A percentile compares a stretch with the other conserved stretches of the same genome.
Conservation (phyloP, 805 yeast species). For the Monosporozyma aerobia region DNA sequence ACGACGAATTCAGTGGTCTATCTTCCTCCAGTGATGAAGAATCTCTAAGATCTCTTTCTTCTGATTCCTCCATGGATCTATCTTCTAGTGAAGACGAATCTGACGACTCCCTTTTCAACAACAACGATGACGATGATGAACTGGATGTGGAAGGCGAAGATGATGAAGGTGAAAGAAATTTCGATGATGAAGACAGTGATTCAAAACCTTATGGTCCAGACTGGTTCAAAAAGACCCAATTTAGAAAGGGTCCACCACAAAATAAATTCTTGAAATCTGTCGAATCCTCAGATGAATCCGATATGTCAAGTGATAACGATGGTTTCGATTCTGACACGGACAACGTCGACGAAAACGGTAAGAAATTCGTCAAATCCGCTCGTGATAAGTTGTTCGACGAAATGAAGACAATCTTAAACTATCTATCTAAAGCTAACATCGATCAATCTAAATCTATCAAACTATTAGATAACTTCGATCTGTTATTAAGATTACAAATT, state of each 20-base stretch:
- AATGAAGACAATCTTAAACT: constrained; percentile 29
- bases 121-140: constrained; percentile 31
- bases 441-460: constrained; percentile 58
- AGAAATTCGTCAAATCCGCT: constrained; percentile 84
- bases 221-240: constrained; percentile 35
- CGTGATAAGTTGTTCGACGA: constrained; percentile 89
- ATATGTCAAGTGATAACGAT: constrained; percentile 11
- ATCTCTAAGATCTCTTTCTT: constrained; percentile 35
- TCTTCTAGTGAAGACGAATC: constrained; percentile 18
- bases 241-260: constrained; percentile 28
- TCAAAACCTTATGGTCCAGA: constrained; percentile 37
- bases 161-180: constrained; percentile 14
- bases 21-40: constrained; percentile 39
- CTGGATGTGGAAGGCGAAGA: constrained; percentile 25
- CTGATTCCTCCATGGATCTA: constrained; percentile 24
- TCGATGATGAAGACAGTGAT: constrained; percentile 27
- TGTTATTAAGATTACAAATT: constrained; percentile 53
- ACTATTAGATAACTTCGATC: constrained; percentile 70
- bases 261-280: constrained; percentile 31
- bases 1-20: constrained; percentile 25
- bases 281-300: constrained; percentile 37
- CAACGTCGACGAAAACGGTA: constrained; percentile 50
- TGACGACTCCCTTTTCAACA: constrained; percentile 32
- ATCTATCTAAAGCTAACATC: constrained; percentile 32
- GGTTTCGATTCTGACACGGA: not conserved